A percentile compares a stretch with the other conserved stretches of the same genome.
Conservation (phyloP, 805 yeast genomes). For the Torulaspora quercuum region DNA sequence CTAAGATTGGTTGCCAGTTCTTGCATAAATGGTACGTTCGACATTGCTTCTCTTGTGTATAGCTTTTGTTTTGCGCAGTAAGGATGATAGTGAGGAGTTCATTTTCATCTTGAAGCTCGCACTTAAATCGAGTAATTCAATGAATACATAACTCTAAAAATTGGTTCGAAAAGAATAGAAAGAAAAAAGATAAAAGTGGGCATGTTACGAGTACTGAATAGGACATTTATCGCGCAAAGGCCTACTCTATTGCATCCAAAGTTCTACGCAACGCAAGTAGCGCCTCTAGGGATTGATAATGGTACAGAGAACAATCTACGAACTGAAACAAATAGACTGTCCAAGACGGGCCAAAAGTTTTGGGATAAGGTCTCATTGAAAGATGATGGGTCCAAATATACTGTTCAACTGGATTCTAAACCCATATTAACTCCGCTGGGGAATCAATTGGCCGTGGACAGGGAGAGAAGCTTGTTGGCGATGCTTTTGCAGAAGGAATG, state of each 20-base stretch:
- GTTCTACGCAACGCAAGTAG: constrained; percentile 12
- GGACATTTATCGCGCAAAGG: constrained; percentile 2
- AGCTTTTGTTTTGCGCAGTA: not conserved
- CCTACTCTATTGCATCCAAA: constrained; percentile 6
- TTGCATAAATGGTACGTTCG: constrained; percentile 10
- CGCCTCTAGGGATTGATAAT: constrained; percentile 32
- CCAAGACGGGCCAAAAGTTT: constrained; percentile 66
- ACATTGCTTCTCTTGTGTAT: constrained; percentile 4
- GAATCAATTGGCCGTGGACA: constrained; percentile 61
- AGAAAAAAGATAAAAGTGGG: no score
- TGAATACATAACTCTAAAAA: no score
- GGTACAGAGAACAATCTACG: constrained; percentile 50
- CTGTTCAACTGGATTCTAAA: constrained; percentile 67
- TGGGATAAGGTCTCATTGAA: constrained; percentile 66
- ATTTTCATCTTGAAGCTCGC: no score
- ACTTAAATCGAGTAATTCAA: no score
- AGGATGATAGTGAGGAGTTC: no score
- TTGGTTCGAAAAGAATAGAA: no score
- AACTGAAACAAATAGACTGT: constrained; percentile 65
- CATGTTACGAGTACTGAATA: constrained; percentile 7
- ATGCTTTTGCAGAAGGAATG: constrained; percentile 82
- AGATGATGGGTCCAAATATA: constrained; percentile 38
- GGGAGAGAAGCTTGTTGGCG: constrained; percentile 58
- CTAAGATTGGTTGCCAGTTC: constrained; percentile 32
- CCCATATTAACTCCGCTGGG: constrained; percentile 86